Evolutionary conservation across 305 asterid genomes (phyloP).

Genomic region (Fraxinus velutina): DNA sequence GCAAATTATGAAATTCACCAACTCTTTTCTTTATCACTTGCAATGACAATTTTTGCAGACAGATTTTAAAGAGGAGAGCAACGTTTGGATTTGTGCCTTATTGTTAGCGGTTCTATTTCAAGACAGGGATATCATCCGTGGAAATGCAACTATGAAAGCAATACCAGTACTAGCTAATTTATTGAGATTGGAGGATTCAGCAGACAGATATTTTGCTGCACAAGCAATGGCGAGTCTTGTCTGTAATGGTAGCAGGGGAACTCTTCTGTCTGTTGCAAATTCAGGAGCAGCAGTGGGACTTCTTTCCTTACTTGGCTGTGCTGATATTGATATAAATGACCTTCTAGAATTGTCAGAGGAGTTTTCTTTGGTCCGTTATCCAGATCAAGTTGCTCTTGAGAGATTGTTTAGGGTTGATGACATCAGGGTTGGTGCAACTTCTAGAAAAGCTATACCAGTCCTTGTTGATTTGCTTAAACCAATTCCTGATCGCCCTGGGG

Average conservation of each 20-base stretch:
- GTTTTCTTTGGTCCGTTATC: slow-evolving; percentile 73
- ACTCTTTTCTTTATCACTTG: slow-evolving; percentile 15
- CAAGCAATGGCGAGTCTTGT: slow-evolving; percentile 95
- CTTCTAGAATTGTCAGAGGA: slow-evolving; percentile 85
- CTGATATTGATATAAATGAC: slow-evolving; percentile 75
- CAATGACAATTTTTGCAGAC: slow-evolving; percentile 39
- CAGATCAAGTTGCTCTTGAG: slow-evolving; percentile 95
- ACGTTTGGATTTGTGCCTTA: slow-evolving; percentile 86
- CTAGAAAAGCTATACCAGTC: slow-evolving; percentile 94
- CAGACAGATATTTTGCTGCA: slow-evolving; percentile 91
- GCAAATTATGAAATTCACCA: slow-evolving; percentile 7
- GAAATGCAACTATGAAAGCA: slow-evolving; percentile 77
- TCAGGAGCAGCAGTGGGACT: slow-evolving; percentile 96
- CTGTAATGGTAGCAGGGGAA: slow-evolving; percentile 98
- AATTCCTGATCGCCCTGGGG: slow-evolving; percentile 98
- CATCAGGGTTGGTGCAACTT: slow-evolving; percentile 92
- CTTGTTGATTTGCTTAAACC: slow-evolving; percentile 99
- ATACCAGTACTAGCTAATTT: slow-evolving; percentile 83
- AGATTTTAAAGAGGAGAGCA: slow-evolving; percentile 82
- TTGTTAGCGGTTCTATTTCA: slow-evolving; percentile 75
- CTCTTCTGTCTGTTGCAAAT: slow-evolving; percentile 97
- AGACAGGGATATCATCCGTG: slow-evolving; percentile 85
- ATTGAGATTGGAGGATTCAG: slow-evolving; percentile 81
- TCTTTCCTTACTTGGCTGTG: slow-evolving; percentile 87
- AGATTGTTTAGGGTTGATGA: slow-evolving; percentile 95